Evolutionary conservation across 495 filamentous ascomycete species (phyloP), one percentile per base, ranked within the genome.

Genomic region (Neurospora terricola): DNA sequence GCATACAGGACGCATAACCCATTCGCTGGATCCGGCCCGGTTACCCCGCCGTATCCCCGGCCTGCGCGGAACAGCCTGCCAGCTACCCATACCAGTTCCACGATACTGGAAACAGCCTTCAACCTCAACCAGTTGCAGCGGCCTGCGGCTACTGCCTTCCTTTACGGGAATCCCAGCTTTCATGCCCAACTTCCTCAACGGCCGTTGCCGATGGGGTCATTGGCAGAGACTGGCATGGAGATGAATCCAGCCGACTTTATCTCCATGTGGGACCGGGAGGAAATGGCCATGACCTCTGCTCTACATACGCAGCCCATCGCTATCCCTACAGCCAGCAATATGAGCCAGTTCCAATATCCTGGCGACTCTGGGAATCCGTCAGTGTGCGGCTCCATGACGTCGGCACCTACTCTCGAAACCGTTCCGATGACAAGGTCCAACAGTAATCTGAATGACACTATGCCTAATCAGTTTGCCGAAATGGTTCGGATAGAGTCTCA

Each of bases 401-500:
- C 84, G 48, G 82, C 79, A 27, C 80, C 84, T 30, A 84, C 82
- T 2, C 74, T 82, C 36, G 82, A 81, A 37, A 84, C 81, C 0
- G 77, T 78, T 5, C 81, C 84, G 59, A 86, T 86, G 84, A 83
- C 81, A 2, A 79, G 84, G 54, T 79, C 80, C 48, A 83, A 83
- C 72, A 86, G 84, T 74, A 74, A 72, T 36, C 69, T 84, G 59
- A 81, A 83, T 73, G 83, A 83, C 71, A 80, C 77, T 62, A 76
- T 82, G 10, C 75, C 78, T 2, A 76, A 77, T 69, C 82, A 79
- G 71, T 81, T 85, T 42, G 76, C 71, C 59, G 77, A 81, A 36
- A 85, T 86, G 83, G 78, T 84, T 70, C 77, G 80, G 21, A 81
- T 85, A 62, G 79, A 80, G 5, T 86, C 84, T 23, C 80, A 83